These are phyloP conservation scores for Hypoxylon sp. DNA, from an alignment of 2,329 filamentous ascomycete genomes.

Conservation along the genomic window DNA sequence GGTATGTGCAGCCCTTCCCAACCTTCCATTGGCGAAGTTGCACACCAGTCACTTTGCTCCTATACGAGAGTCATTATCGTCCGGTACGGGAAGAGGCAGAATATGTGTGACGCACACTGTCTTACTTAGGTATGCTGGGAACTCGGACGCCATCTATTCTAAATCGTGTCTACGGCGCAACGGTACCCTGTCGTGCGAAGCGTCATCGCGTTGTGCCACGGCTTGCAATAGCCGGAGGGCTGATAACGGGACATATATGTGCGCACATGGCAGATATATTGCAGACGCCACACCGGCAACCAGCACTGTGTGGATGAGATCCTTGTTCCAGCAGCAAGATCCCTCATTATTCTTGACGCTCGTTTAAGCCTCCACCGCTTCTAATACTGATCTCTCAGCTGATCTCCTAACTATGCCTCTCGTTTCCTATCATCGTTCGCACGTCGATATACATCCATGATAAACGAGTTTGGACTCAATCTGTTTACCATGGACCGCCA, in stretches of 20 bases:
- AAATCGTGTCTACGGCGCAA: slow-evolving; percentile 42
- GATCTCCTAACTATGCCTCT: slow-evolving; percentile 48
- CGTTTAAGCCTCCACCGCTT: slow-evolving; percentile 43
- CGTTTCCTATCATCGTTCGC: slow-evolving; percentile 38
- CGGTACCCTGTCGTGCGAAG: slow-evolving; percentile 46
- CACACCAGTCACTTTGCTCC: slow-evolving; percentile 37
- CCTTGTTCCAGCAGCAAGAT: slow-evolving; percentile 36
- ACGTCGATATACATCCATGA: slow-evolving; percentile 43
- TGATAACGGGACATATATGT: slow-evolving; percentile 46
- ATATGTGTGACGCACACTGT: slow-evolving; percentile 47
- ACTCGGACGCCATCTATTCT: slow-evolving; percentile 40
- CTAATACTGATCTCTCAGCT: slow-evolving; percentile 26
- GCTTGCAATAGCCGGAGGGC: slow-evolving; percentile 39
- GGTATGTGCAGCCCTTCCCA: slow-evolving; percentile 47
- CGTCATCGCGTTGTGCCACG: slow-evolving; percentile 42
- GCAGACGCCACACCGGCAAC: slow-evolving; percentile 38
- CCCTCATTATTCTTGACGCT: slow-evolving; percentile 44
- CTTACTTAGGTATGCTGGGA: slow-evolving; percentile 43
- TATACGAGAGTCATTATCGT: slow-evolving; percentile 56
- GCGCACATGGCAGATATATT: slow-evolving; percentile 47
- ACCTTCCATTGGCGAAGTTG: slow-evolving; percentile 45
- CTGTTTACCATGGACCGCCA: slow-evolving; percentile 40
- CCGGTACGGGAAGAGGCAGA: slow-evolving; percentile 52
- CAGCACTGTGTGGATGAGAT: slow-evolving; percentile 34
- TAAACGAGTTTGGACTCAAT: slow-evolving; percentile 36